Conservation (phyloP, 495 filamentous ascomycete genomes). For the Monascus purpureus region DNA sequence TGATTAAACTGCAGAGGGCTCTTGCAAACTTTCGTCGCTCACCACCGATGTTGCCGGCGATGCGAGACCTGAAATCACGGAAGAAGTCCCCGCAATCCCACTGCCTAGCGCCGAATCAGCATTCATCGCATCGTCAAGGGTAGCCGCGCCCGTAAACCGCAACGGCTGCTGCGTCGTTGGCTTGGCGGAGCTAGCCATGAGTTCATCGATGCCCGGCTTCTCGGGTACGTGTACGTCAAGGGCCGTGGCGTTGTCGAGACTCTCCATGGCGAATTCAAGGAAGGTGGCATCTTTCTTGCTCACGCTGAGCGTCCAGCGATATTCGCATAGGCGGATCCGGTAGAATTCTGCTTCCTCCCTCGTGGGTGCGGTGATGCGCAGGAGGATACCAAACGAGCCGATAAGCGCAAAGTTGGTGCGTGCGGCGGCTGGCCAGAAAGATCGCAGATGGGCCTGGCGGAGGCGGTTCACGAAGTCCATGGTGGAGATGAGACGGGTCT, state of each 20-base stretch:
- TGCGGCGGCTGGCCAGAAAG: slow-evolving; percentile 41
- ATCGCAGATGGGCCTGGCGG: slow-evolving; percentile 35
- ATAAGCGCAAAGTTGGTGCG: slow-evolving; percentile 42
- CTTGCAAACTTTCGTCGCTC: slow-evolving; percentile 12
- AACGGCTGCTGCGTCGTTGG: slow-evolving; percentile 6
- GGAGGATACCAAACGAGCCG: slow-evolving; percentile 45
- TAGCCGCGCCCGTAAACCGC: slow-evolving; percentile 1
- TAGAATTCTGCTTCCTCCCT: slow-evolving; percentile 96
- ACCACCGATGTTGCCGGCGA: slow-evolving; percentile 19
- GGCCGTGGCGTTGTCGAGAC: slow-evolving; percentile 29
- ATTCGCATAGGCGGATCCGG: slow-evolving; percentile 68
- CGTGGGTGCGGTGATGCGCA: slow-evolving; percentile 76
- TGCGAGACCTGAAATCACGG: slow-evolving; percentile 17
- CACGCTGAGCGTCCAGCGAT: slow-evolving; percentile 85
- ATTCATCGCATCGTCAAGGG: slow-evolving; percentile 10
- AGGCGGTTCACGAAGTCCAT: slow-evolving; percentile 47
- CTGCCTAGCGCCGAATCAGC: slow-evolving; percentile 3
- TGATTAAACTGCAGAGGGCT: slow-evolving; percentile 6
- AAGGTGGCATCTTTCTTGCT: slow-evolving; percentile 69
- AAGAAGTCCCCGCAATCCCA: slow-evolving; percentile 12
- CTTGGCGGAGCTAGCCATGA: slow-evolving; percentile 29
- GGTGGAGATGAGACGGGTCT: slow-evolving; percentile 41
- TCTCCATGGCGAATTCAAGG: slow-evolving; percentile 35
- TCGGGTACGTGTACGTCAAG: slow-evolving; percentile 34
- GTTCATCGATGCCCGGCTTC: slow-evolving; percentile 34